Conservation (phyloP, 257 asterid genomes). For the Craterostigma plantagineum region DNA sequence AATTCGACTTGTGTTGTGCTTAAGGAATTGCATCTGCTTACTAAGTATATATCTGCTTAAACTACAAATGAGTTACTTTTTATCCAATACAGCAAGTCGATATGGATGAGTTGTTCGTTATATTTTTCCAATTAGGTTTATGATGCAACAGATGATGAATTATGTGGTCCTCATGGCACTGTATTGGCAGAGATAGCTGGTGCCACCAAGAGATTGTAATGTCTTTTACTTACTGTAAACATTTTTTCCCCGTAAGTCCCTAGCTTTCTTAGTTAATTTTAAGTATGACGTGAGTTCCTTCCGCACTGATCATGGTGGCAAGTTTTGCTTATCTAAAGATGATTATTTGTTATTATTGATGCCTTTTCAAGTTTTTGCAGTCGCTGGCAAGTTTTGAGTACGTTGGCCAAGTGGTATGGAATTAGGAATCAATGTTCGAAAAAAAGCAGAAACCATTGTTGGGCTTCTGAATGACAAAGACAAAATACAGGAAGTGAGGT, state of each 20-base stretch:
- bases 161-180: slow-evolving; percentile 99
- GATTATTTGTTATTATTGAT: neutral
- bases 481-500: slow-evolving; percentile 77
- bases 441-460: slow-evolving; percentile 72
- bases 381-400: slow-evolving; percentile 78
- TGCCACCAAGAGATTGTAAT: slow-evolving; percentile 85
- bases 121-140: slow-evolving; percentile 30
- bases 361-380: slow-evolving; percentile 19
- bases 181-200: slow-evolving; percentile 85
- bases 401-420: slow-evolving; percentile 88
- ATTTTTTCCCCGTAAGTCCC: no score
- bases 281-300: no score
- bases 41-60: no score
- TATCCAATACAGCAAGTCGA: no score
- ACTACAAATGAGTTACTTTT: no score
- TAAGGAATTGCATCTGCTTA: no score
- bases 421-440: slow-evolving; percentile 81
- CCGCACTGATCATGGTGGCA: slow-evolving; percentile 52
- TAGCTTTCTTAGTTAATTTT: no score
- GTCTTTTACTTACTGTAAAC: neutral
- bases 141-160: slow-evolving; percentile 97
- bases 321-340: slow-evolving; percentile 5
- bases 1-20: no score
- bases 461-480: slow-evolving; percentile 72
- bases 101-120: no score